A percentile compares a stretch with the other conserved stretches of the same genome.
phyloP scores from a whole-genome alignment of 2,329 filamentous ascomycete genomes.

The Diaporthe ampelina region DNA sequence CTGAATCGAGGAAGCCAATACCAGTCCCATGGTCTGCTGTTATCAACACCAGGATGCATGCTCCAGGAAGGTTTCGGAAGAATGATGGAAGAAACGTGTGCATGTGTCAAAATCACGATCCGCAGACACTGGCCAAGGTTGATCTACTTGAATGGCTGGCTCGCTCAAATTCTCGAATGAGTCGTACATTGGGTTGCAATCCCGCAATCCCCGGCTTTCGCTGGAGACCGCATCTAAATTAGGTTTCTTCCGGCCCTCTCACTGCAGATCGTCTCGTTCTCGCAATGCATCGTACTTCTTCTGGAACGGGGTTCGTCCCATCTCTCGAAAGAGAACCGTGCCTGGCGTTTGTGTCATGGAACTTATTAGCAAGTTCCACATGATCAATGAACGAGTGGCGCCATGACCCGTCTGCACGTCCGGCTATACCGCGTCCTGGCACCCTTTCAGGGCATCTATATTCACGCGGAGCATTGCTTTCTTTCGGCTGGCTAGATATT shows the following conservation, averaged over 20 bases:
- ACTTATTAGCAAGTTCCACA: neutral
- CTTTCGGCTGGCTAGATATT: too few species aligned
- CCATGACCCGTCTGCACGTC: neutral
- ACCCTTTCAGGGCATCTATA: too few species aligned
- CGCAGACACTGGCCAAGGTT: neutral
- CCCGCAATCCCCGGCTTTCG: too few species aligned
- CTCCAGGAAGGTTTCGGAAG: neutral
- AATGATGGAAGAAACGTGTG: neutral
- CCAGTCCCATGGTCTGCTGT: slow-evolving; percentile 17
- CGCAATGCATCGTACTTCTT: neutral
- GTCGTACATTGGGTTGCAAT: neutral
- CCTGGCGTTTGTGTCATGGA: neutral
- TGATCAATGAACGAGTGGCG: neutral
- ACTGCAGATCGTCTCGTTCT: neutral
- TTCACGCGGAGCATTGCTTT: neutral
- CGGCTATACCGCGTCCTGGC: too few species aligned
- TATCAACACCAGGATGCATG: neutral
- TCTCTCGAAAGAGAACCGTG: neutral
- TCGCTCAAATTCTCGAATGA: neutral
- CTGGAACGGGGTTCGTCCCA: neutral
- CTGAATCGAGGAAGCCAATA: slow-evolving; percentile 20
- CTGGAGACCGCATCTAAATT: neutral
- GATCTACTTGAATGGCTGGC: neutral
- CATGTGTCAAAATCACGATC: neutral
- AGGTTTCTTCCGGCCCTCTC: neutral